Evolutionary conservation across 2,329 filamentous ascomycete species (phyloP), one percentile per base, ranked within the genome.

Genomic region (Alternaria sp.): DNA sequence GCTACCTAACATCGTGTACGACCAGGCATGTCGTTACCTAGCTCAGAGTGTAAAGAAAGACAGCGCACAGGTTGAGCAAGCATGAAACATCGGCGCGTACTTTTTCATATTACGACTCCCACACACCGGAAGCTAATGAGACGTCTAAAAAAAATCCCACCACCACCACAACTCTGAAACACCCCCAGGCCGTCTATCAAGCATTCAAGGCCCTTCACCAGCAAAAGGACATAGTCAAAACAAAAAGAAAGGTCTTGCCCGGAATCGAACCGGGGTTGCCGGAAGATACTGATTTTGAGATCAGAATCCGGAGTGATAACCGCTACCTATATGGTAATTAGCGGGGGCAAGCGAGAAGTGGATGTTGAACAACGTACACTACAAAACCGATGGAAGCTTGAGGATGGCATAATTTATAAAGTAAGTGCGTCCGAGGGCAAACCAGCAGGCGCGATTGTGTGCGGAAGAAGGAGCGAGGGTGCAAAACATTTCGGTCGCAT

Each of bases 291-390:
- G 51, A 63, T 41, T 15, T 12, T 23, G 6, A 3, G 58, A 37
- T 71, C 68, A 71, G 66, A 71, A 71, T 71, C 68, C 63, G 25
- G 54, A 56, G 43, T 56, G 54, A 56, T 56, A 63, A 71, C 68
- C 68, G 58, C 68, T 71, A 69, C 67, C 67, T 60, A 9, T 45
- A 37, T 47, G 47, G 37, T 33, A 18, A 61, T 67, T 64, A 58
- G 53, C 55, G 56, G 50, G 45, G 49, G 49, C 44, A 60, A 55
- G 51, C 45, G 47, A 10, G 37, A 30, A 45, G 43, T 45, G 50
- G 21, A 51, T 28, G 56, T 56, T 56, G 41, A 5, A 25, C 14
- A 51, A 61, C 60, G 47, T 65, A 66, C 60, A 67, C 58, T 62
- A 65, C 58, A 62, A 59, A 63, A 61, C 61, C 43, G 53, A 50